Conservation (phyloP, 805 yeast genomes). For the Zygotorulaspora florentina region DNA sequence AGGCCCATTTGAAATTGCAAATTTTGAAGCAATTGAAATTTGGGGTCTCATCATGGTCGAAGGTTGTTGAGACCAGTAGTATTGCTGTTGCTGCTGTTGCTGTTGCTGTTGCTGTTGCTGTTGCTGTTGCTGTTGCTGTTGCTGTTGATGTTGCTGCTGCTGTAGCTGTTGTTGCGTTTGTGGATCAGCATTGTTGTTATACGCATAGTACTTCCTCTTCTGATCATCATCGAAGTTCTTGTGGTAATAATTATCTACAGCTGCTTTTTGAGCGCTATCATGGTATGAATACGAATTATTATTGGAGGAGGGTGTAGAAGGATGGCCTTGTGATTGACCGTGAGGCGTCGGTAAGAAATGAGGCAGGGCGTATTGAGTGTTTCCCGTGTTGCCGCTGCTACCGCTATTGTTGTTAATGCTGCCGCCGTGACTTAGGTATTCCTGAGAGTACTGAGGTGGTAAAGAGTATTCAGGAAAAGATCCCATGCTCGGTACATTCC, state of each 20-base stretch:
- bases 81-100: constrained; percentile 9
- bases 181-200: constrained; percentile 5
- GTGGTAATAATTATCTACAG: constrained; percentile 9
- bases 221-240: constrained; percentile 5
- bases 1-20: not conserved
- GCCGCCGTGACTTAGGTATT: not conserved
- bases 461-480: not conserved
- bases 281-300: constrained; percentile 5
- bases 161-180: not conserved
- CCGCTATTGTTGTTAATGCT: not conserved
- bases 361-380: not conserved
- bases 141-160: constrained; percentile 5
- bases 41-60: constrained; percentile 7
- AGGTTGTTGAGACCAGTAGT: constrained; percentile 14
- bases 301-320: not conserved
- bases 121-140: constrained; percentile 5
- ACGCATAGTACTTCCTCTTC: not conserved
- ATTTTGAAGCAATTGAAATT: constrained; percentile 3
- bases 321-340: not conserved
- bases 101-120: constrained; percentile 14
- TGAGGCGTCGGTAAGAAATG: constrained; percentile 11
- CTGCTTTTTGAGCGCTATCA: constrained; percentile 14
- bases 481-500: not conserved
- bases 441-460: constrained; percentile 3
- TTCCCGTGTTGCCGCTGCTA: not conserved